These are phyloP conservation scores for Penicillium capsulatum DNA, from an alignment of 2,329 filamentous ascomycete species.

Conservation along the genomic window DNA sequence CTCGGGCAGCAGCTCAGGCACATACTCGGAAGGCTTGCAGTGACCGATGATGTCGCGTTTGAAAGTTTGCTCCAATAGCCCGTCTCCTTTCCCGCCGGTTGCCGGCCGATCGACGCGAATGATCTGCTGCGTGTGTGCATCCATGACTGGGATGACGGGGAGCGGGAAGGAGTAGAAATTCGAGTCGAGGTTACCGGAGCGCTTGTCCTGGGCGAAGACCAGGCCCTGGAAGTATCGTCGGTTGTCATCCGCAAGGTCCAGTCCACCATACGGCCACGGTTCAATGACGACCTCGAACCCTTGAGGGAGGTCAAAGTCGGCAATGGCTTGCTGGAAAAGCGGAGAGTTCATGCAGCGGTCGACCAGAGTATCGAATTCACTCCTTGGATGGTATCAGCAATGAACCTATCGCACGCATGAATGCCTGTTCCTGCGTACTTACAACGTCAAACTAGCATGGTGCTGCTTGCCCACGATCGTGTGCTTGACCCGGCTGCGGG, in stretches of 20 bases:
- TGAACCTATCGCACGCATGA: no score
- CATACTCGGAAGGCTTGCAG: conserved; percentile 51
- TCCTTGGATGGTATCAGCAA: conserved; percentile 4
- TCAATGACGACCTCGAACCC: conserved; percentile 55
- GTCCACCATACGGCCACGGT: conserved; percentile 56
- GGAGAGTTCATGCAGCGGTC: conserved; percentile 51
- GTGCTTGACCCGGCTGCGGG: conserved; percentile 41
- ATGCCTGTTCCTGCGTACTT: no score
- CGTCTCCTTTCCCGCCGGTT: conserved; percentile 49
- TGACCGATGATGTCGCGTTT: conserved; percentile 50
- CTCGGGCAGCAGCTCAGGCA: conserved; percentile 46
- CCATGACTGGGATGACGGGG: conserved; percentile 51
- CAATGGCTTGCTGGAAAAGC: conserved; percentile 49
- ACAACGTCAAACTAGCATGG: conserved; percentile 48
- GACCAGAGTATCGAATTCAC: conserved; percentile 47
- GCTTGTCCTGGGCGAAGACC: conserved; percentile 47
- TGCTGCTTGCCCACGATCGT: conserved; percentile 47
- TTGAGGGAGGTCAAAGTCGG: conserved; percentile 51
- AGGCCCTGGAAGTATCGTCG: conserved; percentile 51
- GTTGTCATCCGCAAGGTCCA: conserved; percentile 46
- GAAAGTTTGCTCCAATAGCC: conserved; percentile 40
- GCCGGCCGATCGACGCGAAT: conserved; percentile 57
- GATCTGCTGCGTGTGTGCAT: conserved; percentile 52
- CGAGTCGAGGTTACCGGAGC: conserved; percentile 49
- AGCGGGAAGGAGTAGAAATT: conserved; percentile 62